A percentile compares a stretch with the other conserved stretches of the same genome.
phyloP scores from a whole-genome alignment of 257 asterid genomes.

The Ilex asprella region DNA sequence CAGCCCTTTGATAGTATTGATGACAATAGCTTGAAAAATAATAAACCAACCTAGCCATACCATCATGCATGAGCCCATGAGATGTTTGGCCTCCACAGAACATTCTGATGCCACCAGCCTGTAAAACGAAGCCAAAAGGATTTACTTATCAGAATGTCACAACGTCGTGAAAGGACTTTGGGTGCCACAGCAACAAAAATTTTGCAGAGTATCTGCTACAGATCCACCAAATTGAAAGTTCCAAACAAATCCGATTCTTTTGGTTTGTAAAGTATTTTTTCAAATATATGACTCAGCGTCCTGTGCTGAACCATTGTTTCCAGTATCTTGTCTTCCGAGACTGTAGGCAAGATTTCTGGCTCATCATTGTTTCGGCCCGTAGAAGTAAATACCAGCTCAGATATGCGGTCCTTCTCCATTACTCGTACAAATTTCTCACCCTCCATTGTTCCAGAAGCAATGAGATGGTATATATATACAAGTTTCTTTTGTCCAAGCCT shows the following conservation, averaged over 20 bases:
- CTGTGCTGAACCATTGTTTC: slow-evolving; percentile 42
- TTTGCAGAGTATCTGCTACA: background rate
- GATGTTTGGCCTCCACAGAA: too few species aligned
- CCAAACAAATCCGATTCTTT: slow-evolving; percentile 34
- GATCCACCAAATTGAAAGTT: slow-evolving; percentile 20
- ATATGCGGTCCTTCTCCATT: slow-evolving; percentile 37
- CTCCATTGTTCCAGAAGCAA: slow-evolving; percentile 45
- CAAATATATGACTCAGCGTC: slow-evolving; percentile 24
- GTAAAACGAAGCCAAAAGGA: too few species aligned
- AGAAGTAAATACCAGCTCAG: slow-evolving; percentile 45
- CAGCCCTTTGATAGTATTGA: too few species aligned
- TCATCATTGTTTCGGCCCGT: slow-evolving; percentile 7
- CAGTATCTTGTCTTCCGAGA: slow-evolving; percentile 38
- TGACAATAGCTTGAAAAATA: too few species aligned
- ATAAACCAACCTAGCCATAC: too few species aligned
- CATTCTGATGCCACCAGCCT: too few species aligned
- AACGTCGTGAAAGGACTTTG: too few species aligned
- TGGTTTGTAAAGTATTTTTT: slow-evolving; percentile 43
- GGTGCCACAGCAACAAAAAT: too few species aligned
- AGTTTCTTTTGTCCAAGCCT: slow-evolving; percentile 65
- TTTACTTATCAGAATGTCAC: too few species aligned
- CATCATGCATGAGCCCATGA: too few species aligned
- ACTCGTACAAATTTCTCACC: slow-evolving; percentile 36
- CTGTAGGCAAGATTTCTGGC: slow-evolving; percentile 3
- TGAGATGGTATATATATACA: slow-evolving; percentile 60